Percentiles rank a stretch among this genome's conserved stretches.
Evolutionary conservation across 1,284 basidiomycete genomes (phyloP).

Genomic region (Flammula alnicola): DNA sequence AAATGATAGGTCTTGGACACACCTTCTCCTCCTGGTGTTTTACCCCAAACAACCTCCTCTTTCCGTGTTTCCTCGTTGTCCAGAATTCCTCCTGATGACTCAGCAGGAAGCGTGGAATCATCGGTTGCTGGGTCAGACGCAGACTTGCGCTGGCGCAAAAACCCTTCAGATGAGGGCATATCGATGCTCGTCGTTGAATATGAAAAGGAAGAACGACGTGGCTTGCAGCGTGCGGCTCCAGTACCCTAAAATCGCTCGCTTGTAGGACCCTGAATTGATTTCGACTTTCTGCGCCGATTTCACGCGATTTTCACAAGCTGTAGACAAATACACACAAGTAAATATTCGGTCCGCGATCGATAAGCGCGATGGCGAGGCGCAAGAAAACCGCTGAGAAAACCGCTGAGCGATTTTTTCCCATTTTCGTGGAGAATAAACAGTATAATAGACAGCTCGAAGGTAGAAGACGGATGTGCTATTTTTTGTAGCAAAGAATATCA

Average conservation of each 20-base stretch:
- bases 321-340: slow-evolving; percentile 23
- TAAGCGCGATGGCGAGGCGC: too few relatives aligned
- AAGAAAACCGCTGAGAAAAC: too few relatives aligned
- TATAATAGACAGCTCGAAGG: too few relatives aligned
- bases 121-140: slow-evolving; percentile 14
- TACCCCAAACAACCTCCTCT: slow-evolving; percentile 68
- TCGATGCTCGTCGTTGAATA: slow-evolving; percentile 24
- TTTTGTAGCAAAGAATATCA: too few relatives aligned
- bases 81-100: slow-evolving; percentile 17
- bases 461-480: not conserved
- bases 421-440: too few relatives aligned
- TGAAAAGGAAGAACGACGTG: slow-evolving; percentile 24
- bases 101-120: slow-evolving; percentile 15
- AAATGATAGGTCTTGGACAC: slow-evolving; percentile 33
- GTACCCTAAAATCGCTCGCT: slow-evolving; percentile 8
- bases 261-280: slow-evolving; percentile 17
- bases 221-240: slow-evolving; percentile 9
- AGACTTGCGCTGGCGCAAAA: slow-evolving; percentile 39
- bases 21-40: slow-evolving; percentile 86
- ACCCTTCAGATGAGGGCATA: slow-evolving; percentile 31
- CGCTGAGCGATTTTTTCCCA: too few relatives aligned
- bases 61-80: slow-evolving; percentile 10
- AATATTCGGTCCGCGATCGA: slow-evolving; percentile 17
- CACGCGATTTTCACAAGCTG: slow-evolving; percentile 17
- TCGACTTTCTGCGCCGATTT: slow-evolving; percentile 14